These are phyloP conservation scores for Blepharisma japonicum DNA, from an alignment of 73 alveolate genomes.

Conservation along the genomic window DNA sequence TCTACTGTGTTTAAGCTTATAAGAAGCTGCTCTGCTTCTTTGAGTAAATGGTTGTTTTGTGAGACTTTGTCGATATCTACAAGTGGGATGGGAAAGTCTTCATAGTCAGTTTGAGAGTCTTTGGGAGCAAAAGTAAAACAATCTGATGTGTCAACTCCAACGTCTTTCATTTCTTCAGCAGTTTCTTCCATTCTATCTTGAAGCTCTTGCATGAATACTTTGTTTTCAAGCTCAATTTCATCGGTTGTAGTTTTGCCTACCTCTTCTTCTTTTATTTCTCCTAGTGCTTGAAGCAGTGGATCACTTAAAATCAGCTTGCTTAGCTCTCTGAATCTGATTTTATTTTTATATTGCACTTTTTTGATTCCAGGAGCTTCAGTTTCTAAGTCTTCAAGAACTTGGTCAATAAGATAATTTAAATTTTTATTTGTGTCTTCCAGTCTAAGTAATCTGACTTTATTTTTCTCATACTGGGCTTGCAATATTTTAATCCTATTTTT, in stretches of 20 bases:
- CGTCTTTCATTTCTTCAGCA: slow-evolving; percentile 28
- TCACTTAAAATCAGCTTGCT: slow-evolving; percentile 2
- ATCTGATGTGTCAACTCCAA: slow-evolving; percentile 10
- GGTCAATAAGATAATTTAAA: neutral
- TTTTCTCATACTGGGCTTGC: slow-evolving; percentile 13
- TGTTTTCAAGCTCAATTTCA: neutral
- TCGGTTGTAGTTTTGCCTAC: neutral
- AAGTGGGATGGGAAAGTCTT: slow-evolving; percentile 4
- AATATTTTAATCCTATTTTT: neutral
- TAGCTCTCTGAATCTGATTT: slow-evolving; percentile 10
- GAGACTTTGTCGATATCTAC: neutral
- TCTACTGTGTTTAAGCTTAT: too few species aligned
- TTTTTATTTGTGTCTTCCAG: slow-evolving; percentile 30
- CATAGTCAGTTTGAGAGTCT: neutral
- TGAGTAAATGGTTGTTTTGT: too few species aligned
- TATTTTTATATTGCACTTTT: slow-evolving; percentile 11
- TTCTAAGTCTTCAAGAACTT: slow-evolving; percentile 9
- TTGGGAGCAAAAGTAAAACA: neutral
- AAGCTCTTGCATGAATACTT: slow-evolving; percentile 11
- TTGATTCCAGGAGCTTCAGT: slow-evolving; percentile 2
- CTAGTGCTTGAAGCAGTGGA: slow-evolving; percentile 16
- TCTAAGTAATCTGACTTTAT: neutral
- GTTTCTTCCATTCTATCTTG: slow-evolving; percentile 25
- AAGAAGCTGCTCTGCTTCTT: too few species aligned
- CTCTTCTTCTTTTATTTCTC: slow-evolving; percentile 3